Evolutionary conservation across 176 grass and related monocot genomes (phyloP).

Genomic region (Triticum aestivum): DNA sequence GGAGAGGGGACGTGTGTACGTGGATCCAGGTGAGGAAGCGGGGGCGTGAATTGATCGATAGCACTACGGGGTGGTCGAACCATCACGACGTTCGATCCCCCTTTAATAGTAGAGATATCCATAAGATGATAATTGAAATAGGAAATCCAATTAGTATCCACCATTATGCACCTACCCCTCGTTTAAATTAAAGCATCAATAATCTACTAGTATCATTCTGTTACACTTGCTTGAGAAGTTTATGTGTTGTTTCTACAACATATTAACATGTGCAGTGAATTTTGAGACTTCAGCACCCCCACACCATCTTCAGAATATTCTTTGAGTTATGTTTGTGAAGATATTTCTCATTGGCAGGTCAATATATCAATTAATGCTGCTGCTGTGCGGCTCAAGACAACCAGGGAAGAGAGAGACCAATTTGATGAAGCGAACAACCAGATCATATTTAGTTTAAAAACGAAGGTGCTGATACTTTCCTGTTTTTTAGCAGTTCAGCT

Average conservation of each 20-base stretch:
- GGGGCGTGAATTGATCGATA: too few species aligned
- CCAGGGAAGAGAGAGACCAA: conserved; percentile 93
- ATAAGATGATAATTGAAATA: conserved; percentile 15
- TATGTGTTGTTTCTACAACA: conserved; percentile 23
- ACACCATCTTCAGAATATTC: not conserved
- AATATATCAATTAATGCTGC: conserved; percentile 71
- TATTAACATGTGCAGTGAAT: not conserved
- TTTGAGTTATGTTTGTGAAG: conserved; percentile 33
- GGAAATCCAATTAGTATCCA: not conserved
- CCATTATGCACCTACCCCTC: not conserved
- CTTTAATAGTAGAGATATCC: not conserved
- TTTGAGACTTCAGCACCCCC: not conserved
- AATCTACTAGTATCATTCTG: not conserved
- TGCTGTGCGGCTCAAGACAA: conserved; percentile 69
- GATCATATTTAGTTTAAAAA: conserved; percentile 78
- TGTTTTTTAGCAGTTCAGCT: conserved; percentile 19
- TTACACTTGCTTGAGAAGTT: not conserved
- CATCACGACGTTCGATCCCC: too few species aligned
- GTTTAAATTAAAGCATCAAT: not conserved
- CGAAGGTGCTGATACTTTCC: conserved; percentile 57
- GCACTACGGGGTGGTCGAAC: too few species aligned
- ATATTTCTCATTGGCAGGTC: conserved; percentile 50
- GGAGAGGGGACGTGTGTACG: too few species aligned
- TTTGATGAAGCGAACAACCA: conserved; percentile 96
- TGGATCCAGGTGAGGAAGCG: too few species aligned